phyloP scores from a whole-genome alignment of 768 basidiomycete species.

The Cystofilobasidium bisporidii region DNA sequence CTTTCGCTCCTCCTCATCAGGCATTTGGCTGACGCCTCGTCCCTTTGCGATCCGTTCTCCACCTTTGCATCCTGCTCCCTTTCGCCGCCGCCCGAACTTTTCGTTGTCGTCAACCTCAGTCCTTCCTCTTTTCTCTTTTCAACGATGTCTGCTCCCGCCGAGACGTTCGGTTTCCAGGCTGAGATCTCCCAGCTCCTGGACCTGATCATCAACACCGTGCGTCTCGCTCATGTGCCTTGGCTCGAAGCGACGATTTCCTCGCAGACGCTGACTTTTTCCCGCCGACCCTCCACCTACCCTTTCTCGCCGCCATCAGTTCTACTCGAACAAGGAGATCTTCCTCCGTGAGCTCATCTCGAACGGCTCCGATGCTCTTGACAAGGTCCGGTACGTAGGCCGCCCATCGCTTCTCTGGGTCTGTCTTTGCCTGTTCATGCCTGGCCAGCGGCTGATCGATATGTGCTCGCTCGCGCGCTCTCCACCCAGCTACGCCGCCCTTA shows the following conservation, averaged over 20 bases:
- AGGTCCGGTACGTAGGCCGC: constrained; percentile 57
- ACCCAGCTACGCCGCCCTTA: constrained; percentile 68
- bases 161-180: constrained; percentile 44
- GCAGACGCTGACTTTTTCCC: constrained; percentile 5
- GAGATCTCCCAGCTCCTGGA: constrained; percentile 98
- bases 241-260: too few relatives aligned
- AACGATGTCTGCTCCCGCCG: constrained; percentile 21
- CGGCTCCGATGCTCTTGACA: constrained; percentile 94
- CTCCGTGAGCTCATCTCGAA: constrained; percentile 71
- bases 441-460: neutral
- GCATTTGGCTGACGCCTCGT: too few relatives aligned
- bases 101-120: neutral
- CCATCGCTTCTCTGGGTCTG: neutral
- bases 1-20: too few relatives aligned
- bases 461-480: neutral
- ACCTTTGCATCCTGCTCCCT: too few relatives aligned
- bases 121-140: neutral
- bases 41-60: too few relatives aligned
- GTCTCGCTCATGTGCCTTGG: too few relatives aligned
- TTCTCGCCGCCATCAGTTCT: constrained; percentile 64
- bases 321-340: constrained; percentile 99
- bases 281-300: neutral
- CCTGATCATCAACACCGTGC: constrained; percentile 68
- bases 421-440: neutral
- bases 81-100: neutral